Conservation (phyloP, 2,329 filamentous ascomycete genomes). For the Microcyclospora tardicrescens region DNA sequence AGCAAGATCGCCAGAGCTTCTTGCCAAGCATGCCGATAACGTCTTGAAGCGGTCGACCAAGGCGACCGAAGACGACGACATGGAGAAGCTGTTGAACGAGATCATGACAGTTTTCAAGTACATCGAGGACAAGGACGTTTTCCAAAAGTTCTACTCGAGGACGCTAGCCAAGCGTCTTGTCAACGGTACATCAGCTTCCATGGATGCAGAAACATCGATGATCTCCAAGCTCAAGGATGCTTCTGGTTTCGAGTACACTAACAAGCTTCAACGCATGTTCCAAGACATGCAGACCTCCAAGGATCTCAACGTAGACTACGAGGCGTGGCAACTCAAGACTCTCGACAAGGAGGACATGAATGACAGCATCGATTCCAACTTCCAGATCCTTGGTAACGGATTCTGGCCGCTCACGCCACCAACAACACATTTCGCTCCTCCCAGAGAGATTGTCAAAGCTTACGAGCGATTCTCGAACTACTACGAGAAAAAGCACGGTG, state of each 20-base stretch:
- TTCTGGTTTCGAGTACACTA: conserved; percentile 97
- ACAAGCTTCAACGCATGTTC: conserved; percentile 99
- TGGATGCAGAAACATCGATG: conserved; percentile 98
- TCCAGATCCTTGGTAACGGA: conserved; percentile 86
- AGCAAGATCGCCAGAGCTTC: conserved; percentile 83
- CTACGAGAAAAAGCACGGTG: conserved; percentile 93
- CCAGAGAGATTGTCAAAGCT: conserved; percentile 69
- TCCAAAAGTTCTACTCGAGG: conserved; percentile 98
- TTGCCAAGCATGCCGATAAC: conserved; percentile 91
- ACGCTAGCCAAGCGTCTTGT: conserved; percentile 92
- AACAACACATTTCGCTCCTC: conserved; percentile 77
- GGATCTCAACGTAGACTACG: conserved; percentile 83
- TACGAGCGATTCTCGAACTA: conserved; percentile 82
- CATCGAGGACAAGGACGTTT: conserved; percentile 99
- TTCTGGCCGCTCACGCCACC: conserved; percentile 92
- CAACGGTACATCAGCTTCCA: conserved; percentile 86
- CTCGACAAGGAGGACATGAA: conserved; percentile 53
- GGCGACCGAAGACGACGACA: conserved; percentile 82
- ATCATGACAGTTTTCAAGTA: conserved; percentile 99
- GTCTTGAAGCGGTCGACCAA: conserved; percentile 86
- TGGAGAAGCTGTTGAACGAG: conserved; percentile 76
- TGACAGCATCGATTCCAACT: conserved; percentile 68
- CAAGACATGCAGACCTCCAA: conserved; percentile 99
- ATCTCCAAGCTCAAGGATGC: conserved; percentile 98
- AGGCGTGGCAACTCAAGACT: conserved; percentile 57